Conservation (phyloP, 371 early-diverging fungal genomes). For the Chytridium lagenaria region DNA sequence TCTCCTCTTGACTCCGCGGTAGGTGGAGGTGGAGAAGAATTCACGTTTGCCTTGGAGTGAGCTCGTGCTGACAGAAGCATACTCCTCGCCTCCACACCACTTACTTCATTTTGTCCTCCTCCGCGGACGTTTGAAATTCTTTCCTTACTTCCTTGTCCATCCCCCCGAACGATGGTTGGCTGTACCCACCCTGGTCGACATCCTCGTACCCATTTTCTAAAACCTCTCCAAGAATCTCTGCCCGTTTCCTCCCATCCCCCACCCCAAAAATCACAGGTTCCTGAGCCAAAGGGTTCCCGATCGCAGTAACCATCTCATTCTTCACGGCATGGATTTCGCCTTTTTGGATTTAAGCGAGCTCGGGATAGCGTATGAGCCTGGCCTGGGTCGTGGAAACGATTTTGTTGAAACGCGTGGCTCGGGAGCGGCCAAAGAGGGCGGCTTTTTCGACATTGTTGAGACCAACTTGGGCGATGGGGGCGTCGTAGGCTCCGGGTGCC, state of each 20-base stretch:
- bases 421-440: constrained; percentile 52
- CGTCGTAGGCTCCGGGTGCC: constrained; percentile 48
- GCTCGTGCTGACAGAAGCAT: background rate
- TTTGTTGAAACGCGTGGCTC: constrained; percentile 43
- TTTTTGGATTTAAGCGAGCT: constrained; percentile 22
- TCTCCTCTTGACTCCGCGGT: constrained; percentile 1
- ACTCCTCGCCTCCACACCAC: constrained; percentile 8
- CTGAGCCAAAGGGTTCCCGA: constrained; percentile 30
- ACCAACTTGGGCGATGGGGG: constrained; percentile 31
- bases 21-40: background rate
- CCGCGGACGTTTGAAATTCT: background rate
- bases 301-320: constrained; percentile 31
- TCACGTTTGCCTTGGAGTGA: background rate
- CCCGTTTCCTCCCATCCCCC: background rate
- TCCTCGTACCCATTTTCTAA: no score
- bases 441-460: constrained; percentile 40
- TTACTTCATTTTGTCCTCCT: background rate
- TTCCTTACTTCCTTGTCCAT: background rate
- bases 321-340: background rate
- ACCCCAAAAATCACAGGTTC: constrained; percentile 1
- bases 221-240: no score
- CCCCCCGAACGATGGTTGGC: background rate
- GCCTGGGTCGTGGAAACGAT: constrained; percentile 42
- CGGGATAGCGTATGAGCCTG: constrained; percentile 47
- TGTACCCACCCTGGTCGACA: no score